Evolutionary conservation across 1,284 basidiomycete genomes (phyloP).

Genomic region (Ganoderma multipileum): DNA sequence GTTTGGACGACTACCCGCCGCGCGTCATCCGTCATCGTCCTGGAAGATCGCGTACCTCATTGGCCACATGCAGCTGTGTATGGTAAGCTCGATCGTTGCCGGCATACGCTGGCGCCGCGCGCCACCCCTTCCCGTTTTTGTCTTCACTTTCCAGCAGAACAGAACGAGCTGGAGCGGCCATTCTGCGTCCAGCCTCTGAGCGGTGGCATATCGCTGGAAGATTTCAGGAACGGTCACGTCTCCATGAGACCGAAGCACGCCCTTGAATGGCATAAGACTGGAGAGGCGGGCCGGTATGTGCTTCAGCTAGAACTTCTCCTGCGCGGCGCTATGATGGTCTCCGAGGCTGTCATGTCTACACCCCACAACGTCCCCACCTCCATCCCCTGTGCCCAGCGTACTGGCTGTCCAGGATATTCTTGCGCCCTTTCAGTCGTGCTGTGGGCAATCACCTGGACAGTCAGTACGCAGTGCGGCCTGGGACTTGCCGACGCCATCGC

Average conservation of each 20-base stretch:
- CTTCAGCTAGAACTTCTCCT: background rate
- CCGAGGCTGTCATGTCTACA: background rate
- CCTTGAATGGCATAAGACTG: background rate
- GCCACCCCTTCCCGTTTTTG: background rate
- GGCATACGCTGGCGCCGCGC: background rate
- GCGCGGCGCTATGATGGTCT: background rate
- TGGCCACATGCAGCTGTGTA: constrained; percentile 2
- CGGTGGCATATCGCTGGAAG: background rate
- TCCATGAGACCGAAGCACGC: background rate
- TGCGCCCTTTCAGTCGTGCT: background rate
- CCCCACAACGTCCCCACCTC: background rate
- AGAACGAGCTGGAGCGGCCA: constrained; percentile 6
- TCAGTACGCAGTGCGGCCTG: constrained; percentile 5
- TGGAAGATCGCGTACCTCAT: background rate
- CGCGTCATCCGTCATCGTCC: background rate
- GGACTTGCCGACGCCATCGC: constrained; percentile 8
- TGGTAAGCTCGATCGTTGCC: constrained; percentile 4
- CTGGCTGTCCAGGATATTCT: background rate
- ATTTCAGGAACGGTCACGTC: constrained; percentile 1
- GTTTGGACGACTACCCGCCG: background rate
- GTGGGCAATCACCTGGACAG: background rate
- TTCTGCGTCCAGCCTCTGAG: constrained; percentile 2
- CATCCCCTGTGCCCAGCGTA: background rate
- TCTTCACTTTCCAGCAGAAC: constrained; percentile 1
- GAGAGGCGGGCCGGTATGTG: background rate